These are phyloP conservation scores for Bruguiera gymnorhiza DNA, from an alignment of 345 rosid species.

Conservation along the genomic window DNA sequence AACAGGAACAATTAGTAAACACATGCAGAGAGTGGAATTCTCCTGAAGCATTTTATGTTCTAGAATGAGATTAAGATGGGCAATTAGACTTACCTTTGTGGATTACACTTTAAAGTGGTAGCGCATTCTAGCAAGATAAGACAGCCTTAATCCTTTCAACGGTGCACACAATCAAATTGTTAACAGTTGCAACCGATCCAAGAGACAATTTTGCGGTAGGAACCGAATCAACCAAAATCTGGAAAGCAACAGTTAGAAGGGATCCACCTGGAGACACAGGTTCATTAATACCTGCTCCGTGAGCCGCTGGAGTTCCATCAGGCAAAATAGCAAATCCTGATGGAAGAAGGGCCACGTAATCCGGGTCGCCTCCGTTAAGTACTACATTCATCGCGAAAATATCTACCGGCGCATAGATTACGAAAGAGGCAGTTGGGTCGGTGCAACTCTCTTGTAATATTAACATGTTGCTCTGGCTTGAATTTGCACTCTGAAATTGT, in stretches of 20 bases:
- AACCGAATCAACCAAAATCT: conserved; percentile 70
- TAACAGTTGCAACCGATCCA: conserved; percentile 78
- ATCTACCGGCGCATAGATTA: conserved; percentile 48
- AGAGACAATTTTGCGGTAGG: conserved; percentile 79
- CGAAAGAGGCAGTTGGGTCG: conserved; percentile 41
- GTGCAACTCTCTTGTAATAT: conserved; percentile 54
- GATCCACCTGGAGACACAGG: conserved; percentile 47
- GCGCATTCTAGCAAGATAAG: conserved; percentile 38
- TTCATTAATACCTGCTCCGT: conserved; percentile 14
- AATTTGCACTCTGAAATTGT: conserved; percentile 38
- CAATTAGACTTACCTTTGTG: not conserved
- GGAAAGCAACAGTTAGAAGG: conserved; percentile 74
- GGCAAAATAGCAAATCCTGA: conserved; percentile 82
- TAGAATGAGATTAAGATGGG: no score
- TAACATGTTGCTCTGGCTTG: conserved; percentile 56
- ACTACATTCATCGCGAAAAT: conserved; percentile 50
- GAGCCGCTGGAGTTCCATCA: conserved; percentile 36
- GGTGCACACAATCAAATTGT: conserved; percentile 70
- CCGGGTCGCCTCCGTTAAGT: conserved; percentile 59
- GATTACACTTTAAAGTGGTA: conserved; percentile 2
- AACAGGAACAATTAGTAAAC: not conserved
- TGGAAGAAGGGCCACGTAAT: conserved; percentile 77
- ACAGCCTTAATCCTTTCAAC: conserved; percentile 70
- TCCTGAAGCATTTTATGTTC: no score
- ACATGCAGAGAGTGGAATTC: no score